Conservation (phyloP, 2,329 filamentous ascomycete species). For the Fusarium hostae region DNA sequence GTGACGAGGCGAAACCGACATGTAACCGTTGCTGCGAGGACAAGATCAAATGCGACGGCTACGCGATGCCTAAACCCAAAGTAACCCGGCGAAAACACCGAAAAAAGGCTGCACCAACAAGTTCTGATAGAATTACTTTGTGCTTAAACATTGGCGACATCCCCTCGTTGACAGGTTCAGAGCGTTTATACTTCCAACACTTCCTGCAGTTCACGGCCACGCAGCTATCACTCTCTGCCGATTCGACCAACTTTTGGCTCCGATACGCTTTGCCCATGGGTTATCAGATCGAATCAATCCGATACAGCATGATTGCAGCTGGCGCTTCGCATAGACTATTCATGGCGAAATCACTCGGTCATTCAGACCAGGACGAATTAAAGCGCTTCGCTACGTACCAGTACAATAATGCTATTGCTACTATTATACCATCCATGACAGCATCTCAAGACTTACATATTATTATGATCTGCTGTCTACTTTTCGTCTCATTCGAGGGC, state of each 20-base stretch:
- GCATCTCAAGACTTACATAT: background rate
- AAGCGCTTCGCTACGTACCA: background rate
- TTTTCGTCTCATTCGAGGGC: background rate
- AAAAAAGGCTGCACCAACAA: background rate
- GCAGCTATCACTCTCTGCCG: background rate
- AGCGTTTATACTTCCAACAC: background rate
- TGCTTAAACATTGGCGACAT: background rate
- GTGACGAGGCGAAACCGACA: background rate
- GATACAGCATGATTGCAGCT: background rate
- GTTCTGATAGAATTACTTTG: background rate
- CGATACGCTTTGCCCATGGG: background rate
- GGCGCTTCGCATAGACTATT: background rate
- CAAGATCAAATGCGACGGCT: background rate
- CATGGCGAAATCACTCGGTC: background rate
- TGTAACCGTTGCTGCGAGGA: background rate
- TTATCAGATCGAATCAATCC: background rate
- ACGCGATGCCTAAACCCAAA: background rate
- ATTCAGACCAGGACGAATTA: background rate
- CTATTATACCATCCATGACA: background rate
- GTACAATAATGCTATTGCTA: background rate
- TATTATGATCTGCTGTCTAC: background rate
- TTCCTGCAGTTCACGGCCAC: background rate
- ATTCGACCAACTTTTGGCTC: background rate
- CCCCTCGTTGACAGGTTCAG: background rate
- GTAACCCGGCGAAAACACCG: background rate